Percentiles rank a stretch among this genome's conserved stretches.
phyloP scores from a whole-genome alignment of 2,329 filamentous ascomycete species.

The Aspergillus quadrilineatus region DNA sequence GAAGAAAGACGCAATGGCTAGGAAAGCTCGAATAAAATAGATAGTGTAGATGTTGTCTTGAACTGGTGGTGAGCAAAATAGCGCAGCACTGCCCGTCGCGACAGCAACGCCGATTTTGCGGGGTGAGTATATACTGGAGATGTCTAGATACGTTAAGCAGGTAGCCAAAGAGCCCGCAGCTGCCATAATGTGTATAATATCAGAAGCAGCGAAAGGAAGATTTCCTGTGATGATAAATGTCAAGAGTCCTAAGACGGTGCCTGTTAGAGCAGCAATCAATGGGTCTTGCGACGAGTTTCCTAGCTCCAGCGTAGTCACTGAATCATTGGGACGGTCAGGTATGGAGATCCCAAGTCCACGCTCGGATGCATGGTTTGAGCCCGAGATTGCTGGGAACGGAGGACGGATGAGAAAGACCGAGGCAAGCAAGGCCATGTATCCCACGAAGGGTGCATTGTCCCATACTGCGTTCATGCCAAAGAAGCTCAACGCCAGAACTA shows the following conservation, averaged over 20 bases:
- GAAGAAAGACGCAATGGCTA: constrained; percentile 33
- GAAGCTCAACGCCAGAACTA: constrained; percentile 26
- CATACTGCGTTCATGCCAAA: constrained; percentile 32
- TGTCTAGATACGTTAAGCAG: constrained; percentile 28
- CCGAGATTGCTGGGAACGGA: constrained; percentile 36
- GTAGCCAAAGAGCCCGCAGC: constrained; percentile 27
- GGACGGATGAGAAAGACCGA: constrained; percentile 52
- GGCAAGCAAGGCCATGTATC: constrained; percentile 48
- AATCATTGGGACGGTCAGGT: neutral
- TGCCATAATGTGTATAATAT: constrained; percentile 25
- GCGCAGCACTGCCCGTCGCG: constrained; percentile 26
- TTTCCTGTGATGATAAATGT: constrained; percentile 25
- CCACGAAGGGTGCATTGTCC: constrained; percentile 43
- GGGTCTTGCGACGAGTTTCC: constrained; percentile 20
- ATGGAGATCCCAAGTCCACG: constrained; percentile 24
- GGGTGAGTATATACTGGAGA: constrained; percentile 27
- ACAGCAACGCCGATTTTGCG: constrained; percentile 34
- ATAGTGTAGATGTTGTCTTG: constrained; percentile 28
- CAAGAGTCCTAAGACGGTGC: constrained; percentile 26
- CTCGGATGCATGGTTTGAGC: constrained; percentile 17
- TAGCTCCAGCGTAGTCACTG: no score
- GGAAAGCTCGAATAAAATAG: constrained; percentile 28
- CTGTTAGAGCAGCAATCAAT: constrained; percentile 29
- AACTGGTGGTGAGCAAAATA: constrained; percentile 32
- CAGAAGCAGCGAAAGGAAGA: constrained; percentile 22